Conservation (phyloP, 805 yeast species). For the Clavispora fructus region DNA sequence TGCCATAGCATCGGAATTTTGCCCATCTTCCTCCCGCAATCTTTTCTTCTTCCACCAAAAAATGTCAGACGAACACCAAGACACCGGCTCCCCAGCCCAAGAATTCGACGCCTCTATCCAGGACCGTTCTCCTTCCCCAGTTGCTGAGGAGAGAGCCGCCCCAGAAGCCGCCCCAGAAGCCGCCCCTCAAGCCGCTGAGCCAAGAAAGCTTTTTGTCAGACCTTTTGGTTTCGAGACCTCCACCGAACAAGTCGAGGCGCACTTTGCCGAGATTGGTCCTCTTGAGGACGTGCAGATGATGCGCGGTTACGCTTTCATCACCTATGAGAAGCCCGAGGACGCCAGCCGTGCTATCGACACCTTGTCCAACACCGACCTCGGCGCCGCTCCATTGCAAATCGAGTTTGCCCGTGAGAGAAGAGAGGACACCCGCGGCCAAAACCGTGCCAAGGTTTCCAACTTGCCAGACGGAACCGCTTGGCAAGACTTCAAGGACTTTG, state of each 20-base stretch:
- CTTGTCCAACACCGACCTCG: slow-evolving; percentile 41
- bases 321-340: slow-evolving; percentile 61
- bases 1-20: not conserved
- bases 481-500: slow-evolving; percentile 89
- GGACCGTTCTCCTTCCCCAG: not conserved
- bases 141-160: slow-evolving; percentile 1
- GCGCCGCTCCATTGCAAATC: slow-evolving; percentile 46
- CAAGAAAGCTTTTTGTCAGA: slow-evolving; percentile 46
- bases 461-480: slow-evolving; percentile 75
- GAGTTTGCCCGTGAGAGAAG: slow-evolving; percentile 54
- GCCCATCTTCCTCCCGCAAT: not conserved
- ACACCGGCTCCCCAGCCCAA: slow-evolving; percentile 4
- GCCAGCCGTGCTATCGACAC: slow-evolving; percentile 47
- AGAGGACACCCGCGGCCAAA: slow-evolving; percentile 64
- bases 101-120: slow-evolving; percentile 4
- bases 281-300: slow-evolving; percentile 62
- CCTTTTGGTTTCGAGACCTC: slow-evolving; percentile 52
- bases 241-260: slow-evolving; percentile 59
- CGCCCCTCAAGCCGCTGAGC: slow-evolving; percentile 1
- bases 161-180: slow-evolving; percentile 1
- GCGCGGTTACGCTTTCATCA: slow-evolving; percentile 87
- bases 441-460: slow-evolving; percentile 63
- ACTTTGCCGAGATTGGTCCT: slow-evolving; percentile 62
- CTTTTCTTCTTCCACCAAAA: not conserved
- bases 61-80: slow-evolving; percentile 6